Percentiles rank a stretch among this genome's conserved stretches.
Evolutionary conservation across 441 rosid species (phyloP).

Genomic region (Aquilaria agallochum): DNA sequence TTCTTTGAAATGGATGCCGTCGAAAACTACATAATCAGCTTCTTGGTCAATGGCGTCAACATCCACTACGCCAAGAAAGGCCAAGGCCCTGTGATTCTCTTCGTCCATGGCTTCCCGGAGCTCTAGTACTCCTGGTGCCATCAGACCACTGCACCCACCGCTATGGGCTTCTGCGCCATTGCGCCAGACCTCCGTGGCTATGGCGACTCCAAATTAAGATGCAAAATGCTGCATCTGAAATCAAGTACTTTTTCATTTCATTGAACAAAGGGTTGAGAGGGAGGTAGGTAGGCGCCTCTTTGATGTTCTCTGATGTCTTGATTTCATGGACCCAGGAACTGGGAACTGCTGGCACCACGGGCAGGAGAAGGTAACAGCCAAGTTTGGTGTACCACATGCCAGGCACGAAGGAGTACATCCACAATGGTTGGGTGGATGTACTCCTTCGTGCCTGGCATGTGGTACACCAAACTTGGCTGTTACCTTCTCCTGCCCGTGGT

Average conservation of each 20-base stretch:
- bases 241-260: too few relatives aligned
- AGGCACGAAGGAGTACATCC: slow-evolving; percentile 36
- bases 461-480: slow-evolving; percentile 41
- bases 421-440: slow-evolving; percentile 30
- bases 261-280: too few relatives aligned
- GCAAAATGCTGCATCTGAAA: too few relatives aligned
- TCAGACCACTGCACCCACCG: slow-evolving; percentile 49
- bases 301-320: too few relatives aligned
- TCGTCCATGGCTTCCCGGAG: slow-evolving; percentile 80
- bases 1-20: too few relatives aligned
- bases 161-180: slow-evolving; percentile 53
- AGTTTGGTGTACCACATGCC: slow-evolving; percentile 39
- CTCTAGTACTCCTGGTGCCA: slow-evolving; percentile 77
- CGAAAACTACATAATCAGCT: too few relatives aligned
- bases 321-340: slow-evolving; percentile 20
- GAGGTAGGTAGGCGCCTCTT: too few relatives aligned
- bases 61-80: slow-evolving; percentile 58
- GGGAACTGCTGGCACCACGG: slow-evolving; percentile 39
- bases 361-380: slow-evolving; percentile 37
- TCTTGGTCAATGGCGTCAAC: slow-evolving; percentile 48
- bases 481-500: slow-evolving; percentile 32
- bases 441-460: slow-evolving; percentile 34
- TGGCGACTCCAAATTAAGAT: slow-evolving; percentile 36
- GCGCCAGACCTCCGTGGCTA: slow-evolving; percentile 76
- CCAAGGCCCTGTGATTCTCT: slow-evolving; percentile 46